phyloP scores from a whole-genome alignment of 805 yeast species.

The Candida dendrica region DNA sequence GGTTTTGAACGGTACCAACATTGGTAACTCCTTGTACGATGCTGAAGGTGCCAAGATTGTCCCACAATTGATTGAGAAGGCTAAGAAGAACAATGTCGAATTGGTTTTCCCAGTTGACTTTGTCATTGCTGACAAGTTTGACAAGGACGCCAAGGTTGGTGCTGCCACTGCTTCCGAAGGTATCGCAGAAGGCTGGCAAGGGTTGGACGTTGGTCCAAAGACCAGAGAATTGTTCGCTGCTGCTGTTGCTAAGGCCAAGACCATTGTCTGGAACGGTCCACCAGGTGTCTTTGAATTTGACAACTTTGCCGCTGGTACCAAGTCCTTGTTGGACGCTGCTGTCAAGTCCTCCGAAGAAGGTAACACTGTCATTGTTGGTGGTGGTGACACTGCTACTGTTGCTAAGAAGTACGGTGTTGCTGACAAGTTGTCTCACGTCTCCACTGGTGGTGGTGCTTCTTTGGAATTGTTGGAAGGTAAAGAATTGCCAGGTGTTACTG shows the following conservation, averaged over 20 bases:
- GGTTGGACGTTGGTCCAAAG: conserved; percentile 93
- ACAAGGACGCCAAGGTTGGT: conserved; percentile 82
- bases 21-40: conserved; percentile 91
- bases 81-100: conserved; percentile 92
- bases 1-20: conserved; percentile 74
- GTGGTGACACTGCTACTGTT: conserved; percentile 99
- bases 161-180: conserved; percentile 84
- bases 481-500: conserved; percentile 95
- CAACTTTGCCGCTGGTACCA: conserved; percentile 85
- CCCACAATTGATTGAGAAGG: conserved; percentile 87
- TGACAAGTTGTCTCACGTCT: conserved; percentile 94
- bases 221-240: conserved; percentile 70
- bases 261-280: conserved; percentile 99
- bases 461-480: conserved; percentile 98
- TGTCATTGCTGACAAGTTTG: conserved; percentile 91
- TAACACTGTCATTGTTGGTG: conserved; percentile 89
- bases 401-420: conserved; percentile 97
- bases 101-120: conserved; percentile 92
- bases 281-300: conserved; percentile 99
- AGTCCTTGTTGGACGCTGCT: conserved; percentile 80
- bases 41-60: conserved; percentile 94
- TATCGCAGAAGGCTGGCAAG: conserved; percentile 93
- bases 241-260: conserved; percentile 88
- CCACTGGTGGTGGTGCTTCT: conserved; percentile 99
- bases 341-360: conserved; percentile 83